Conservation (phyloP, 768 basidiomycete genomes). For the Macrolepiota dolichaula region DNA sequence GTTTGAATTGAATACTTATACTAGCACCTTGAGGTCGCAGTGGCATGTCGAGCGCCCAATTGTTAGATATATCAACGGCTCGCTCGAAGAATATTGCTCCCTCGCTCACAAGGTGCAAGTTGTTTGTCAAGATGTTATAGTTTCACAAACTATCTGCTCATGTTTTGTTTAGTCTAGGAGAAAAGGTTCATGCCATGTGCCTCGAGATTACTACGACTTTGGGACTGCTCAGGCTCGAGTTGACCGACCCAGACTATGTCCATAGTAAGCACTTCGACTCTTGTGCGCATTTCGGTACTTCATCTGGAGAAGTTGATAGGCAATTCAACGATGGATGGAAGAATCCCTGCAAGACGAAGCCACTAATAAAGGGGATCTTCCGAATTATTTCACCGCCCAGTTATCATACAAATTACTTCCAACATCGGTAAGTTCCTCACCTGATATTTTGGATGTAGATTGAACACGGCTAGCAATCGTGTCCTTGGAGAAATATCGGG, state of each 20-base stretch:
- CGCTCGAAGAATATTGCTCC: conserved; percentile 44
- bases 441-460: background rate
- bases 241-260: conserved; percentile 29
- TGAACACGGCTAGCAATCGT: conserved; percentile 21
- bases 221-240: conserved; percentile 23
- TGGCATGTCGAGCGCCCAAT: conserved; percentile 45
- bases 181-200: conserved; percentile 58
- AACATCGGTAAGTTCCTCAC: conserved; percentile 39
- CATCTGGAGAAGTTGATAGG: conserved; percentile 38
- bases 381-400: conserved; percentile 46
- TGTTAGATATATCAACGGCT: conserved; percentile 44
- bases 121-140: background rate
- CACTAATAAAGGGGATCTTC: conserved; percentile 46
- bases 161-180: conserved; percentile 31
- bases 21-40: background rate
- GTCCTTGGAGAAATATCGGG: conserved; percentile 21
- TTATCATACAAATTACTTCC: conserved; percentile 39
- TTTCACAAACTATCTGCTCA: conserved; percentile 1
- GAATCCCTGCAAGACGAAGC: conserved; percentile 49
- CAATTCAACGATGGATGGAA: conserved; percentile 53
- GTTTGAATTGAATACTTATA: background rate
- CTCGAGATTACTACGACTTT: conserved; percentile 61
- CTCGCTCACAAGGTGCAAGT: conserved; percentile 49
- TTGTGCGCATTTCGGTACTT: background rate
- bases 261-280: conserved; percentile 31